Percentiles rank a stretch among this genome's conserved stretches.
Conservation (phyloP, 2,329 filamentous ascomycete species). For the Tolypocladium paradoxum region DNA sequence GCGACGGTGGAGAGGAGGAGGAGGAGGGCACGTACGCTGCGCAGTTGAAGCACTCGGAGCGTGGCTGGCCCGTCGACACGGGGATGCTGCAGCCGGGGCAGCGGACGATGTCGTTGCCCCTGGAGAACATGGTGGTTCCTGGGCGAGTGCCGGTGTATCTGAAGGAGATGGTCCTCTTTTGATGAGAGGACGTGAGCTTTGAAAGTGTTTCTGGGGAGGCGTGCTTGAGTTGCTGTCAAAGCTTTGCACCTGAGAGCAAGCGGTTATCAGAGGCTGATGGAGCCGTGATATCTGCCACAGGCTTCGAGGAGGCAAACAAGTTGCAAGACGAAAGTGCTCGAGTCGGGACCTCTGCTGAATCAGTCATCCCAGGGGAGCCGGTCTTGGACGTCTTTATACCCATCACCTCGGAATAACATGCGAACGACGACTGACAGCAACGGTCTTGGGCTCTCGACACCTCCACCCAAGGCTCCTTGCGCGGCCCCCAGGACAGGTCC, state of each 20-base stretch:
- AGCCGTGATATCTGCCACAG: background rate
- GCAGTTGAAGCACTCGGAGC: conserved; percentile 11
- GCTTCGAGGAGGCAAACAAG: background rate
- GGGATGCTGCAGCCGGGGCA: conserved; percentile 10
- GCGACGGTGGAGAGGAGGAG: background rate
- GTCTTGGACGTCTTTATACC: background rate
- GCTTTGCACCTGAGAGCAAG: background rate
- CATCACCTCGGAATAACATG: background rate
- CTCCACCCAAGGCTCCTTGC: background rate
- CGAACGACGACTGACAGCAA: background rate
- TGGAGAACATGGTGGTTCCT: conserved; percentile 2
- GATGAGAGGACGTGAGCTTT: background rate
- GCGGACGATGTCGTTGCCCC: conserved; percentile 3
- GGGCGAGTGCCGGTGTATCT: background rate
- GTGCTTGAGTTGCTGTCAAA: background rate
- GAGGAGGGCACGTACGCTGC: conserved; percentile 4
- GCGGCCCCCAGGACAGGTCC: background rate
- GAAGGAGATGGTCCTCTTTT: background rate
- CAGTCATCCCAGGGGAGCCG: background rate
- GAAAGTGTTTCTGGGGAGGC: too few species aligned
- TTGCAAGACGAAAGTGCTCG: too few species aligned
- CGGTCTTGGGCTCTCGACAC: background rate
- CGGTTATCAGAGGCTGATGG: background rate
- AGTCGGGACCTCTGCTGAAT: too few species aligned
- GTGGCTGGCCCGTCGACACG: conserved; percentile 6